Base-by-base conservation (phyloP, 1,284 basidiomycete species). In the Pascua sp. region DNA sequence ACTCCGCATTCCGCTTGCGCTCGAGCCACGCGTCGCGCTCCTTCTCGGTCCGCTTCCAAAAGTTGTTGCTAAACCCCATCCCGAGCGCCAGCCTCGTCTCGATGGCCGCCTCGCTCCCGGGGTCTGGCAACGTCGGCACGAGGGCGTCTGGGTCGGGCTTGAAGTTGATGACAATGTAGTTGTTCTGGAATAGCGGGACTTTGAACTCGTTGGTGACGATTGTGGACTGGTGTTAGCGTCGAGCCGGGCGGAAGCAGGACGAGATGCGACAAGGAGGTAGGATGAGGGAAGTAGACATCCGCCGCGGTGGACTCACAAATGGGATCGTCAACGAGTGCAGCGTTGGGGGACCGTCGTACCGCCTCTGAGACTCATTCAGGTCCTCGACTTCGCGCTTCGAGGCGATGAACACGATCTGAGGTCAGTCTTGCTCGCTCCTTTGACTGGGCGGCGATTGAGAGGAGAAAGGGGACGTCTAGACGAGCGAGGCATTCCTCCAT, bases 31-130 rank as follows among this genome's bases (percentile, higher is more conserved):
- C 55, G 32, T 40, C 62, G 24, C 72, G 59, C 60, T 73, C 69
- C 49, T 66, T 70, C 56, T 76, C 73, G 16, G 75, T 70, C 9
- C 66, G 60, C 63, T 76, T 76, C 67, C 68, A 76, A 5, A 73
- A 51, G 15, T 56, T 63, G 57, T 76, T 72, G 2, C 71, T 68
- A 12, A 66, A 58, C 8, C 74, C 74, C 46, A 71, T 67, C 11
- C 61, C 66, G n/a, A 76, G 53, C 12, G 63, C 49, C 1, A 75
- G 46, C 54, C 71, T 75, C 15, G 57, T 57, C 51, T 67, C 67
- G 9, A 75, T 43, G 17, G 56, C 52, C 17, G 66, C 62, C 2
- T 70, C 71, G 36, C 61, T 49, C 0, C 71, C 72, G 24, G 69
- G 69, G 39, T 66, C 55, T 1, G 74, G 74, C 2, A 76, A 62